A percentile compares a stretch with the other conserved stretches of the same genome.
phyloP scores from a whole-genome alignment of 805 yeast genomes.

The Suhomyces tanzawaensis region DNA sequence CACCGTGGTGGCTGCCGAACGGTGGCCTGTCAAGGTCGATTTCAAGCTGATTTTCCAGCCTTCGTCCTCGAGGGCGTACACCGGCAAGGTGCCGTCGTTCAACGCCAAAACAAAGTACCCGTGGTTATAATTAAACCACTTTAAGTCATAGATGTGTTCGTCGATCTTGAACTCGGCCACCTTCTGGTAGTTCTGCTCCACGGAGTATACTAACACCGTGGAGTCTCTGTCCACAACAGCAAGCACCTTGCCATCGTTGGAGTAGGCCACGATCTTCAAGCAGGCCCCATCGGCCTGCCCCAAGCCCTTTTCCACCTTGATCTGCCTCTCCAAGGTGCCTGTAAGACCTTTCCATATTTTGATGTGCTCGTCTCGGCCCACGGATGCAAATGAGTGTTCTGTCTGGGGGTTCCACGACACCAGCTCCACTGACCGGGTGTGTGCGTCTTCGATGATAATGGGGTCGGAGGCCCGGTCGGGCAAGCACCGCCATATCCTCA shows the following conservation, averaged over 20 bases:
- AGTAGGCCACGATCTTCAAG: slow-evolving; percentile 30
- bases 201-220: slow-evolving; percentile 34
- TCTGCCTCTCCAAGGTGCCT: slow-evolving; percentile 30
- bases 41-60: slow-evolving; percentile 6
- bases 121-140: slow-evolving; percentile 47
- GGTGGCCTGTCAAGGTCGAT: slow-evolving; percentile 41
- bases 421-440: slow-evolving; percentile 36
- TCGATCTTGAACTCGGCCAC: slow-evolving; percentile 21
- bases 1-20: slow-evolving; percentile 47
- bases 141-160: slow-evolving; percentile 38
- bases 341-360: slow-evolving; percentile 45
- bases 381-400: slow-evolving; percentile 47
- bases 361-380: slow-evolving; percentile 46
- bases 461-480: slow-evolving; percentile 34
- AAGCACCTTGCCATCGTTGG: slow-evolving; percentile 47
- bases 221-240: slow-evolving; percentile 43
- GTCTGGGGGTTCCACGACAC: slow-evolving; percentile 50
- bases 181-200: slow-evolving; percentile 25
- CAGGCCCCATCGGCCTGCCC: slow-evolving; percentile 11
- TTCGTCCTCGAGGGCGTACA: slow-evolving; percentile 16
- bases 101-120: slow-evolving; percentile 37
- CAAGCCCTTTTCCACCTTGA: slow-evolving; percentile 24
- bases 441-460: slow-evolving; percentile 40
- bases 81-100: slow-evolving; percentile 43
- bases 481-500: slow-evolving; percentile 39